Conservation (phyloP, 2,329 filamentous ascomycete genomes). For the Aurifilum marmelostoma region DNA sequence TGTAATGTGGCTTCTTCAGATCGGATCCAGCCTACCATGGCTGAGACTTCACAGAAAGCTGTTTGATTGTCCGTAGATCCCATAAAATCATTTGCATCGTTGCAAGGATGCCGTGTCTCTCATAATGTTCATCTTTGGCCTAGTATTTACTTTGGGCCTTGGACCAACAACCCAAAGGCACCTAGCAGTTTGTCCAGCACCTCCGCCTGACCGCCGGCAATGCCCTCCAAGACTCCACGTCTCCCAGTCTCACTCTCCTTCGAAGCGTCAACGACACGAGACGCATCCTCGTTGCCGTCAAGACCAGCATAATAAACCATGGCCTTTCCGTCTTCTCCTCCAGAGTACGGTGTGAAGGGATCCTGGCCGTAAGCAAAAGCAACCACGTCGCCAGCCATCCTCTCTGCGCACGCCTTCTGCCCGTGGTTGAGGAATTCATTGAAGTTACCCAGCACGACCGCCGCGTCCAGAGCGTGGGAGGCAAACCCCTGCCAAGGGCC, state of each 20-base stretch:
- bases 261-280: neutral
- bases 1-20: no score
- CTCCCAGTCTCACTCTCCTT: constrained; percentile 15
- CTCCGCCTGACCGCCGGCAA: constrained; percentile 19
- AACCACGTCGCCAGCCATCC: constrained; percentile 43
- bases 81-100: no score
- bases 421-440: constrained; percentile 41
- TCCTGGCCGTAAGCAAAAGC: constrained; percentile 43
- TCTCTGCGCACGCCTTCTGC: constrained; percentile 38
- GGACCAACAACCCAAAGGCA: constrained; percentile 23
- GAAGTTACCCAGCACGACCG: constrained; percentile 51
- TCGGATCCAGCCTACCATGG: neutral
- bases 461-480: constrained; percentile 49
- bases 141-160: constrained; percentile 21
- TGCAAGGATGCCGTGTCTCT: no score
- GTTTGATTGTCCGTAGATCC: neutral
- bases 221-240: constrained; percentile 18
- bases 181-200: constrained; percentile 27
- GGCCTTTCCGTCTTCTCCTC: constrained; percentile 2
- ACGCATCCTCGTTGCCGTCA: constrained; percentile 21
- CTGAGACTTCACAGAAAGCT: neutral
- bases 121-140: neutral
- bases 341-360: constrained; percentile 27
- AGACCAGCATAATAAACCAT: constrained; percentile 25
- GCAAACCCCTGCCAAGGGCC: constrained; percentile 46